Percentiles rank a stretch among this genome's conserved stretches.
Conservation (phyloP, 1,139 yeast species). For the Lodderomyces parapsilosis region DNA sequence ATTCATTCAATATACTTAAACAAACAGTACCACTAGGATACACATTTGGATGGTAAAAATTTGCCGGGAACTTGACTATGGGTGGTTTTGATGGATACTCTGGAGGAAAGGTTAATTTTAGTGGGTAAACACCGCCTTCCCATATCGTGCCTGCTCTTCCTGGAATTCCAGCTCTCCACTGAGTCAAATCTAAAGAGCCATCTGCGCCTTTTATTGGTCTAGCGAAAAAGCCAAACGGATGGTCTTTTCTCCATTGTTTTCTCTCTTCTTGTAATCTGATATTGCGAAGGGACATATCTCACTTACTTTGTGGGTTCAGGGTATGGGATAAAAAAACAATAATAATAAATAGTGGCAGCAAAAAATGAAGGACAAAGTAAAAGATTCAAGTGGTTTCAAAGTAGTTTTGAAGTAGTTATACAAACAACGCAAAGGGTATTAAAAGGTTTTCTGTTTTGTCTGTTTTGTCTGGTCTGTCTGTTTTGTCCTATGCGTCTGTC, state of each 20-base stretch:
- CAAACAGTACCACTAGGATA: constrained; percentile 97
- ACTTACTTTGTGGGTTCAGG: background rate
- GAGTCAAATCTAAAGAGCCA: constrained; percentile 80
- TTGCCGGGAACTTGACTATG: constrained; percentile 81
- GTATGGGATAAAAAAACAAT: background rate
- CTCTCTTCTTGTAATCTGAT: constrained; percentile 86
- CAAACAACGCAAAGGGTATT: too few relatives aligned
- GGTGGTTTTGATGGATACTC: constrained; percentile 98
- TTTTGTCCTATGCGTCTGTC: too few relatives aligned
- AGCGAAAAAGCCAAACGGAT: constrained; percentile 96
- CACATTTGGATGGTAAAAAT: constrained; percentile 94
- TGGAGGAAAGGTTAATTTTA: constrained; percentile 76
- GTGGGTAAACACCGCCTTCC: constrained; percentile 88
- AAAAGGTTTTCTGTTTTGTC: too few relatives aligned
- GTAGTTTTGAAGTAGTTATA: too few relatives aligned
- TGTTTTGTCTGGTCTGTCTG: too few relatives aligned
- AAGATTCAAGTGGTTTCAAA: too few relatives aligned
- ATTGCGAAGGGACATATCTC: constrained; percentile 55
- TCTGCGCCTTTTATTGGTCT: constrained; percentile 76
- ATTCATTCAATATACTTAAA: constrained; percentile 87
- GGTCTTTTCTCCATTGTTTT: constrained; percentile 97
- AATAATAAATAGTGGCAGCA: too few relatives aligned
- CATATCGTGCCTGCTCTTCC: constrained; percentile 85
- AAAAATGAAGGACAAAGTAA: too few relatives aligned
- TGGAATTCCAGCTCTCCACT: constrained; percentile 95